These are phyloP conservation scores for Coprinopsis marcescibilis DNA, from an alignment of 768 basidiomycete genomes.

Conservation along the genomic window DNA sequence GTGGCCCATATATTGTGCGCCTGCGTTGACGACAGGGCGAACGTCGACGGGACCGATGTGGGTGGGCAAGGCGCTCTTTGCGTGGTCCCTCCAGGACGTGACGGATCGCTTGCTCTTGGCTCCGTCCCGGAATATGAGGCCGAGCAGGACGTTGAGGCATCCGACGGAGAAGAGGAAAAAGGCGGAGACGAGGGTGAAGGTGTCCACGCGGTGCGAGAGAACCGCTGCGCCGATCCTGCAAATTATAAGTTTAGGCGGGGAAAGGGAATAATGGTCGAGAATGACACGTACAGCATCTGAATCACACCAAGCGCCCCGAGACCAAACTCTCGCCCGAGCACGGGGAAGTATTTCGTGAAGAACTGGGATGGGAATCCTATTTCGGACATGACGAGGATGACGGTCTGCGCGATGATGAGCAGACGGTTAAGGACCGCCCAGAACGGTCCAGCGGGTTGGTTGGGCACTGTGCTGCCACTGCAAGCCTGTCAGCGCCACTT, in stretches of 20 bases:
- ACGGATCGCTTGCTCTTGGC: conserved; percentile 65
- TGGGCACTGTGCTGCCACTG: conserved; percentile 79
- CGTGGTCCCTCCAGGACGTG: conserved; percentile 57
- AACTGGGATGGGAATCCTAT: conserved; percentile 72
- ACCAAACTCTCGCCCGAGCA: conserved; percentile 79
- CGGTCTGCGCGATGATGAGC: conserved; percentile 79
- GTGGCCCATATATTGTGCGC: conserved; percentile 16
- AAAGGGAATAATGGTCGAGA: background rate
- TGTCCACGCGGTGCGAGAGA: conserved; percentile 73
- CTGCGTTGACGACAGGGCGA: conserved; percentile 26
- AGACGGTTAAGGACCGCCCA: conserved; percentile 88
- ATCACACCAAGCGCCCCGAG: conserved; percentile 84
- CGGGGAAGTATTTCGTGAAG: conserved; percentile 82
- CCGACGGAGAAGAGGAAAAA: conserved; percentile 83
- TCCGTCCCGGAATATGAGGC: conserved; percentile 69
- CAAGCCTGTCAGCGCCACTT: conserved; percentile 4
- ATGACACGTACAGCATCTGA: conserved; percentile 65
- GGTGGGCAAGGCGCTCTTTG: conserved; percentile 52
- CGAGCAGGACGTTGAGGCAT: conserved; percentile 76
- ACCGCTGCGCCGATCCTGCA: conserved; percentile 63
- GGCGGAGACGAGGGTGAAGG: conserved; percentile 81
- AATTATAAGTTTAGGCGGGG: conserved; percentile 16
- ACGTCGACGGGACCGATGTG: conserved; percentile 18
- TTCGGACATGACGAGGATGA: conserved; percentile 80
- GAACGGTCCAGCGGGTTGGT: conserved; percentile 86